Percentiles rank a stretch among this genome's conserved stretches.
Evolutionary conservation across 257 asterid species (phyloP).

Genomic region (Perilla frutescens): DNA sequence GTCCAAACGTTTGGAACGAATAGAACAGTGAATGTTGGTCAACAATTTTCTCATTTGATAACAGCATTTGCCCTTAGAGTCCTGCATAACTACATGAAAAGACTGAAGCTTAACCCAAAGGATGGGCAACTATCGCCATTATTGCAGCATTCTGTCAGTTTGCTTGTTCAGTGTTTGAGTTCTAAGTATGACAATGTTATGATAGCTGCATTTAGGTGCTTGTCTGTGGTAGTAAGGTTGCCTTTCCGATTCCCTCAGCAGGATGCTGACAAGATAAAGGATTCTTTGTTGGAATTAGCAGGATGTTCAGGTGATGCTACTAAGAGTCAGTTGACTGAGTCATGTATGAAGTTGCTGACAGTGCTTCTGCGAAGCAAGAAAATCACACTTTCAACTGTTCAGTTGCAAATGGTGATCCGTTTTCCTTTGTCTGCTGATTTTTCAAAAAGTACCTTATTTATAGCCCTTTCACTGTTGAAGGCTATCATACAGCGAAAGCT

Average conservation of each 20-base stretch:
- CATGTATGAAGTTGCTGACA: conserved; percentile 79
- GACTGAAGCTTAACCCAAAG: conserved; percentile 54
- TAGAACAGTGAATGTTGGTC: conserved; percentile 57
- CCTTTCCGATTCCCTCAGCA: conserved; percentile 79
- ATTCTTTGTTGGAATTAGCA: conserved; percentile 74
- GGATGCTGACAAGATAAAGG: conserved; percentile 74
- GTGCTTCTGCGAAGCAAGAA: conserved; percentile 67
- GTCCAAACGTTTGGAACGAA: conserved; percentile 35
- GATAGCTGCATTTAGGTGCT: conserved; percentile 73
- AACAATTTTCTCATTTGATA: conserved; percentile 69
- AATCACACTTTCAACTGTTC: conserved; percentile 76
- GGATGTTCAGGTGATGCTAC: conserved; percentile 68
- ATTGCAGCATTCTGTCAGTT: conserved; percentile 73
- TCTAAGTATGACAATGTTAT: conserved; percentile 75
- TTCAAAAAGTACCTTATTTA: conserved; percentile 70
- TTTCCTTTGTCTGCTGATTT: conserved; percentile 89
- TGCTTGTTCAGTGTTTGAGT: conserved; percentile 71
- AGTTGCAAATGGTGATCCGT: conserved; percentile 79
- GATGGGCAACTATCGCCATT: conserved; percentile 58
- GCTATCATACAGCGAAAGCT: conserved; percentile 77
- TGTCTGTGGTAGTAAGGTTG: conserved; percentile 66
- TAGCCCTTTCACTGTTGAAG: conserved; percentile 83
- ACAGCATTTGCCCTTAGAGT: conserved; percentile 81
- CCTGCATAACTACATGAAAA: conserved; percentile 71
- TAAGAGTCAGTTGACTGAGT: conserved; percentile 71